Percentiles rank a stretch among this genome's conserved stretches.
These are phyloP conservation scores for Aspergillus fischeri DNA, from an alignment of 2,329 filamentous ascomycete species.

Conservation along the genomic window DNA sequence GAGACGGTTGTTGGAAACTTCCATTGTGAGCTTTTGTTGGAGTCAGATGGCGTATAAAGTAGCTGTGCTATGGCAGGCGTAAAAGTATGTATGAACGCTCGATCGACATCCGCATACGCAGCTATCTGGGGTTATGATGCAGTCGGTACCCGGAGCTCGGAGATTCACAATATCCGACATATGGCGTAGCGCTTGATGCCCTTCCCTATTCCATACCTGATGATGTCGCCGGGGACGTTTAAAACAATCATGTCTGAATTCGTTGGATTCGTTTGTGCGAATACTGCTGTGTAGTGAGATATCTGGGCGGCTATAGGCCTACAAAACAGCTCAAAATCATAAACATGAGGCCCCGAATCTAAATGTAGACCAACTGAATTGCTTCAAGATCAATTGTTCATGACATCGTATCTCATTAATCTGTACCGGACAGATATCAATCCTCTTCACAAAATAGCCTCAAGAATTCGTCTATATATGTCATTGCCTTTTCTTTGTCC, in stretches of 20 bases:
- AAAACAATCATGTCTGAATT: too few relatives aligned
- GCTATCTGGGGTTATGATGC: conserved; percentile 15
- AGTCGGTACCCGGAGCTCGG: conserved; percentile 14
- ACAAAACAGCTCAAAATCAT: background rate
- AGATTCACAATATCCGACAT: conserved; percentile 14
- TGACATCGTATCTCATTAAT: conserved; percentile 18
- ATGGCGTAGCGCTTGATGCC: background rate
- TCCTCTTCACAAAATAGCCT: conserved; percentile 39
- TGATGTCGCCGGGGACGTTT: background rate
- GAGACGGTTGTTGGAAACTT: conserved; percentile 52
- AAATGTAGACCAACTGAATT: background rate
- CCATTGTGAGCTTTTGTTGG: conserved; percentile 21
- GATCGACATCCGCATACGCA: background rate
- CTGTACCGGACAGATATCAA: conserved; percentile 19
- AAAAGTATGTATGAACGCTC: background rate
- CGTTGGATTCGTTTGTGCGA: background rate
- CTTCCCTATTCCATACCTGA: background rate
- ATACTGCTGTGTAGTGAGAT: too few relatives aligned
- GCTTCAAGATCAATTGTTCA: conserved; percentile 4
- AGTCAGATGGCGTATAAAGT: background rate
- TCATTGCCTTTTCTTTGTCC: conserved; percentile 38
- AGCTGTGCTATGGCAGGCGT: background rate
- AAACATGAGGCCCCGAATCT: background rate
- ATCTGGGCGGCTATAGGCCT: background rate
- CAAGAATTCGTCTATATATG: conserved; percentile 39